Evolutionary conservation across 2,329 filamentous ascomycete genomes (phyloP), one percentile per base, ranked within the genome.

Genomic region (Botrytis squamosa): DNA sequence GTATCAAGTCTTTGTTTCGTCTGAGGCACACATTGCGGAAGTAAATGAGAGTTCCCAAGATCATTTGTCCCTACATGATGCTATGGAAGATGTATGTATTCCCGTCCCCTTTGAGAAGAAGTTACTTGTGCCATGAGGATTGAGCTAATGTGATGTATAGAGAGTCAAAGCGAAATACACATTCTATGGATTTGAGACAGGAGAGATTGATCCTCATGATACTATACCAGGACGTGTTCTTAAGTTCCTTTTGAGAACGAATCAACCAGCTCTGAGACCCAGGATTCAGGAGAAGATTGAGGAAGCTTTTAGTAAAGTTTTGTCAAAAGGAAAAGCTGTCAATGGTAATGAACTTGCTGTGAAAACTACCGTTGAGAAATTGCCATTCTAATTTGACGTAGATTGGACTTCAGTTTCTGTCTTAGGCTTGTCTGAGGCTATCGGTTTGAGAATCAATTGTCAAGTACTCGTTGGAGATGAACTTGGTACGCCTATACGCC

Each of bases 371-470:
- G 0, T 25, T 16, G 5, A 40, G 2, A 40, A 10, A 36, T 38
- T 4, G 5, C 5, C 1, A 1, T 40, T 2, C 59, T 62, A 16
- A 62, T 6, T 25, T 2, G 4, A 22, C 20, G 5, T 40, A 62
- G 59, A 62, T 14, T 62, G 59, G 59, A 62, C 59, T 25, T 62
- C 59, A 25, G 59, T 62, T 62, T 62, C 59, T 62, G 59, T 62
- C 36, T 40, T 62, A 40, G 59, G 59, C 22, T 16, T 62, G 25
- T 62, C 59, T 25, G 33, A 62, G 14, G 59, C 36, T 14, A 33
- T 62, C 12, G 59, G 59, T 5, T 62, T 62, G 22, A 62, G 59
- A 62, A 62, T 62, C 36, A 62, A 62, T 62, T 62, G 59, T 40
- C 59, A 62, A 62, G 59, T 62, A 2, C 59, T 62, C n/a, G 59